phyloP scores from a whole-genome alignment of 2,329 filamentous ascomycete genomes.

The Myotisia sp. region DNA sequence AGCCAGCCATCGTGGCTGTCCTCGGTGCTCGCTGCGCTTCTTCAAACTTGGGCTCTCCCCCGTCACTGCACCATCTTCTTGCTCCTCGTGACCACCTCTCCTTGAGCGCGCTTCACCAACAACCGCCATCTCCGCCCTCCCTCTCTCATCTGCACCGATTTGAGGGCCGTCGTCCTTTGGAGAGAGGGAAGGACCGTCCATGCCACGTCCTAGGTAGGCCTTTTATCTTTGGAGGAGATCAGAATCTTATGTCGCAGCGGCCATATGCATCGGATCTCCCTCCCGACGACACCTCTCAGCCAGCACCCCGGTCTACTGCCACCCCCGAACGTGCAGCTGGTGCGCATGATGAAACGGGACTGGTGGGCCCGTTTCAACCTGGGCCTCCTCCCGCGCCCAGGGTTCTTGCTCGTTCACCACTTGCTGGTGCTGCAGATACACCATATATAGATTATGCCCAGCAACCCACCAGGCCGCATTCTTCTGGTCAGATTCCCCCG shows the following conservation, averaged over 20 bases:
- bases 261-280: constrained; percentile 16
- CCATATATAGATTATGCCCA: too few species aligned
- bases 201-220: constrained; percentile 21
- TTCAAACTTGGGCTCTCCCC: constrained; percentile 16
- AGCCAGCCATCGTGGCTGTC: constrained; percentile 27
- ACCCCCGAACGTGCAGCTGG: background rate
- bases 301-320: background rate
- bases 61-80: constrained; percentile 21
- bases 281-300: constrained; percentile 1
- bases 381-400: too few species aligned
- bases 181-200: constrained; percentile 28
- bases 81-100: constrained; percentile 17
- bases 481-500: constrained; percentile 12
- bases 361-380: too few species aligned
- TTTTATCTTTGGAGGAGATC: constrained; percentile 17
- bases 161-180: constrained; percentile 21
- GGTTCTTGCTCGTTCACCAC: too few species aligned
- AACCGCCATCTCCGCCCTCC: constrained; percentile 19
- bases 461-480: background rate
- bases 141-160: constrained; percentile 26
- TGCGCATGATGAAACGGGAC: constrained; percentile 3
- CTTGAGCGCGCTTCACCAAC: constrained; percentile 17
- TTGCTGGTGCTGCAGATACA: too few species aligned
- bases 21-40: constrained; percentile 23
- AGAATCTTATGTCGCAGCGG: constrained; percentile 28